Conservation (phyloP, 306 rosid genomes). For the Quercus berberidifolia region DNA sequence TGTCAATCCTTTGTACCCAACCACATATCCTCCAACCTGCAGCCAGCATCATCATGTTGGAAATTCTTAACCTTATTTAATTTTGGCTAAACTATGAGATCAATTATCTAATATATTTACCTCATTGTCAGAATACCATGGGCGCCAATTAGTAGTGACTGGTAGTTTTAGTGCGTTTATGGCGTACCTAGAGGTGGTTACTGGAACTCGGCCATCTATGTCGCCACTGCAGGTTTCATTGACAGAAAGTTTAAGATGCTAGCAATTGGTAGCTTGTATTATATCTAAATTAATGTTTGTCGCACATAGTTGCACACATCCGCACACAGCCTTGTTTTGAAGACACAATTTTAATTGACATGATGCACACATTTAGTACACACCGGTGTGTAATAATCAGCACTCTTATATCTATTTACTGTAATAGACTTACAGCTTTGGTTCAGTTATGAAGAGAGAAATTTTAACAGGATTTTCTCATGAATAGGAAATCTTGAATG, state of each 20-base stretch:
- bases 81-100: background rate
- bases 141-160: conserved; percentile 37
- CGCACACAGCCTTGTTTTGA: too few species aligned
- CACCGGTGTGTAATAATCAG: too few species aligned
- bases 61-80: background rate
- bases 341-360: too few species aligned
- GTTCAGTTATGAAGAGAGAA: background rate
- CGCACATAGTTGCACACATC: too few species aligned
- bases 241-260: conserved; percentile 1
- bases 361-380: too few species aligned
- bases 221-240: conserved; percentile 49
- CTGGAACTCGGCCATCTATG: conserved; percentile 51
- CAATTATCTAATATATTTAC: conserved; percentile 18
- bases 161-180: conserved; percentile 37
- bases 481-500: background rate
- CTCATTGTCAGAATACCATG: conserved; percentile 50
- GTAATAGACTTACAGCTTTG: background rate
- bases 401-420: too few species aligned
- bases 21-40: conserved; percentile 66
- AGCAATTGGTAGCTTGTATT: background rate
- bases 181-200: conserved; percentile 52
- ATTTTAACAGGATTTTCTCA: background rate
- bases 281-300: too few species aligned
- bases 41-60: background rate
- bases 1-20: conserved; percentile 51